Base-by-base conservation (phyloP, 495 filamentous ascomycete species). In the Articulospora tetracladia region DNA sequence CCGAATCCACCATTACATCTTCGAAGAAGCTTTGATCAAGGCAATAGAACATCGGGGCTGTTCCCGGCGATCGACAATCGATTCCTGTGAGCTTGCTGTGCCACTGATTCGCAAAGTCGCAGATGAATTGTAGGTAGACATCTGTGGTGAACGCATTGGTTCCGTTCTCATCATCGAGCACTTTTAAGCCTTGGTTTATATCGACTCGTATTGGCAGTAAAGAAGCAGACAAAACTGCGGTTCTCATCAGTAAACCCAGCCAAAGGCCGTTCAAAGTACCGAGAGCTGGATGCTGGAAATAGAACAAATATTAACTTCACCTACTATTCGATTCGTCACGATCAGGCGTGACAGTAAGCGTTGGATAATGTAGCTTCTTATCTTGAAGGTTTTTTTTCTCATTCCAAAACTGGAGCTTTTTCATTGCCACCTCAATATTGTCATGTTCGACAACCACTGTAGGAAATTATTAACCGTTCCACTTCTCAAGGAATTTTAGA, bases 81-180 rank as follows among this genome's bases (percentile, higher is more conserved):
- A 36, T 39, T 4, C 27, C 44, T 22, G 46, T 28, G 22, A 55
- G 26, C 19, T 20, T 22, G 8, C 3, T 30, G 25, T 60, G 58
- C 58, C 51, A 60, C 25, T 23, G 11, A 26, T 60, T 60, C 12
- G 58, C 58, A 27, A 55, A 60, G 23, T 49, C 57, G 25, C 58
- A 60, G 22, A 60, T 55, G 36, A 47, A 60, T 48, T 60, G 44
- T 1, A 60, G 48, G 23, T 53, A 30, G 11, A 27, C 26, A 13
- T 60, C 19, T 23, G 34, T 60, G 20, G 48, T 41, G 26, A 20
- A 27, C 1, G 57, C 30, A 11, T 30, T 27, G n/a, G 49, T 59
- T 8, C 57, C 57, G 25, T 34, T 46, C 1, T 27, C 23, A 7
- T 34, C 19, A 17, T 53, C 53, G 22, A 59, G 57, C 0, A 47